Evolutionary conservation across 2,329 filamentous ascomycete species (phyloP).

Genomic region (Cephalotrichum gorgonifer): DNA sequence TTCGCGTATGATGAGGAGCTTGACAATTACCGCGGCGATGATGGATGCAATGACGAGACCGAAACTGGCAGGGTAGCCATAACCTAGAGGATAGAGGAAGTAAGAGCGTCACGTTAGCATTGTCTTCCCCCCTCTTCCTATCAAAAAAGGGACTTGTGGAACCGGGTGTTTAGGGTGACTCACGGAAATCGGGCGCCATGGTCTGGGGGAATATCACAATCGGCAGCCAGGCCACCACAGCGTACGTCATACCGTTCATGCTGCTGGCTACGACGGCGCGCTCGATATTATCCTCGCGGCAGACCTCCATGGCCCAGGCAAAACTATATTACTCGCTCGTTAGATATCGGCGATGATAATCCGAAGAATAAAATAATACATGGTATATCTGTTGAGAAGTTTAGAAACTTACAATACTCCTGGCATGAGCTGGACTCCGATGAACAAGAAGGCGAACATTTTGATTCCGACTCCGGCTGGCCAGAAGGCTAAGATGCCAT

Average conservation of each 20-base stretch:
- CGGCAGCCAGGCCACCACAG: conserved; percentile 60
- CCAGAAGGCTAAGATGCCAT: conserved; percentile 1
- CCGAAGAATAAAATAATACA: neutral
- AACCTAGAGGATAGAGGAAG: neutral
- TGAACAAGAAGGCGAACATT: conserved; percentile 4
- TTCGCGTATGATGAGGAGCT: conserved; percentile 4
- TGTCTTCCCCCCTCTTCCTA: neutral
- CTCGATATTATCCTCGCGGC: conserved; percentile 48
- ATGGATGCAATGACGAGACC: conserved; percentile 7
- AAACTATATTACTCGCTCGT: conserved; percentile 17
- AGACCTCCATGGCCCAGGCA: conserved; percentile 40
- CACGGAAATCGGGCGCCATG: conserved; percentile 35
- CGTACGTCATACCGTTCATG: conserved; percentile 63
- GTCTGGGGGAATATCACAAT: conserved; percentile 56
- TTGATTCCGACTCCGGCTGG: neutral
- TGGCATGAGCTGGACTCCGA: conserved; percentile 2
- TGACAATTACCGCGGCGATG: conserved; percentile 1
- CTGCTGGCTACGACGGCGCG: conserved; percentile 52
- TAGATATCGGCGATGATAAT: neutral
- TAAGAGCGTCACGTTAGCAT: neutral
- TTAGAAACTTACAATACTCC: conserved; percentile 1
- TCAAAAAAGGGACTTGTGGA: too few relatives aligned
- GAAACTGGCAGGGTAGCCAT: conserved; percentile 9
- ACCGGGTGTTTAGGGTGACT: neutral
- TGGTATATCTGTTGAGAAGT: neutral